Conservation (phyloP, 2,329 filamentous ascomycete genomes). For the Penicillium sp. region DNA sequence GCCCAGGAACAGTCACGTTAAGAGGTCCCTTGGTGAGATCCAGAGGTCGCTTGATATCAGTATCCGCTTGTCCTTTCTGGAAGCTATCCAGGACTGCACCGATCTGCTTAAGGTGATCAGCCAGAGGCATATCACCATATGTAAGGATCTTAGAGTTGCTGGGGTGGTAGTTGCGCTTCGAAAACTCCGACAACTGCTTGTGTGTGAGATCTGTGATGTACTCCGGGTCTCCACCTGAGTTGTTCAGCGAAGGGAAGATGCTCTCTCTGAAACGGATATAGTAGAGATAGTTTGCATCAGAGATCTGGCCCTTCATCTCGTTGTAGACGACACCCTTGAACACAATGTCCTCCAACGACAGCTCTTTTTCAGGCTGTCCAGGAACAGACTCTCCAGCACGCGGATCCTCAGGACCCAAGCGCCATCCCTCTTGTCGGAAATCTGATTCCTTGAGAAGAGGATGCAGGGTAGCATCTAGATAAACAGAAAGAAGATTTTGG, state of each 20-base stretch:
- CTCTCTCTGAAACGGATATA: constrained; percentile 95
- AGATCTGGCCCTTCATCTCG: constrained; percentile 99
- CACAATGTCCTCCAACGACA: constrained; percentile 61
- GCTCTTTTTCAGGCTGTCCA: constrained; percentile 53
- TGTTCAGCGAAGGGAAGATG: constrained; percentile 90
- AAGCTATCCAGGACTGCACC: constrained; percentile 72
- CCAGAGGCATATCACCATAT: constrained; percentile 87
- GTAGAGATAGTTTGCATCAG: constrained; percentile 91
- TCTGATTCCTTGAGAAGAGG: constrained; percentile 87
- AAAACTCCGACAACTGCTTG: constrained; percentile 82
- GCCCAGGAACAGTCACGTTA: constrained; percentile 71
- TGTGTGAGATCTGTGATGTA: constrained; percentile 96
- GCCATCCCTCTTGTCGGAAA: constrained; percentile 96
- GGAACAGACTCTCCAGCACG: constrained; percentile 51
- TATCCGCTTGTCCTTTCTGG: constrained; percentile 65
- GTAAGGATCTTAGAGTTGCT: constrained; percentile 96
- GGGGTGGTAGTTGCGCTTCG: constrained; percentile 90
- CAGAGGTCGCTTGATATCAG: constrained; percentile 72
- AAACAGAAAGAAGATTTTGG: constrained; percentile 92
- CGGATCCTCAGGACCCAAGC: constrained; percentile 88
- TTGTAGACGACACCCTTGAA: constrained; percentile 99
- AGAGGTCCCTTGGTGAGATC: constrained; percentile 65
- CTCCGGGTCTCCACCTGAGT: constrained; percentile 92
- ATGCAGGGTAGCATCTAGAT: constrained; percentile 89
- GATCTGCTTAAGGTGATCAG: constrained; percentile 75